phyloP scores from a whole-genome alignment of 306 rosid genomes.

The Vachellia collinsii region DNA sequence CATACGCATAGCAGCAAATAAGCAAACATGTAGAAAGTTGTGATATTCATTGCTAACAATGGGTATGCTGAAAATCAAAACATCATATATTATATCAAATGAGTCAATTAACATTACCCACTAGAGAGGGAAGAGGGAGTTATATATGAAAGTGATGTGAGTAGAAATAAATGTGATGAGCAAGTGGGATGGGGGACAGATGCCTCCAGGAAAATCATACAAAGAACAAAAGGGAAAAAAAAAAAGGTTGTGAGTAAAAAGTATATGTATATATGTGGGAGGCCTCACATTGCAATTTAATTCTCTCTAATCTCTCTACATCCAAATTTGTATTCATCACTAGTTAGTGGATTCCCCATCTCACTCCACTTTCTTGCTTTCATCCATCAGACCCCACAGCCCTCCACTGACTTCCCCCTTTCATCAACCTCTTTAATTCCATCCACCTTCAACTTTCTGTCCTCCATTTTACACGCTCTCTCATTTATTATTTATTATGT shows the following conservation, averaged over 20 bases:
- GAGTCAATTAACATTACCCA: background rate
- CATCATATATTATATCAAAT: background rate
- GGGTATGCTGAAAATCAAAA: background rate
- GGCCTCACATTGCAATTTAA: background rate
- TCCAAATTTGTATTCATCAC: background rate
- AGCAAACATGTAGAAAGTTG: background rate
- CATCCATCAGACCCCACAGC: background rate
- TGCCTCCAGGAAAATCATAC: background rate
- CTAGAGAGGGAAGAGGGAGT: conserved; percentile 3
- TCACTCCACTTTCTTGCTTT: background rate
- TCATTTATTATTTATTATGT: background rate
- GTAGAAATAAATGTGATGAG: background rate
- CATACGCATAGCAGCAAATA: background rate
- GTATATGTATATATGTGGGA: background rate
- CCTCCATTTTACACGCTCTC: background rate
- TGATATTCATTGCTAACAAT: background rate
- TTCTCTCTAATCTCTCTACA: background rate
- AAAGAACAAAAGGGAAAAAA: too few species aligned
- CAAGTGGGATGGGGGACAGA: background rate
- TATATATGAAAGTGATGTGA: conserved; percentile 24
- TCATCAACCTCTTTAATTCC: background rate
- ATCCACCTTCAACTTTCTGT: background rate
- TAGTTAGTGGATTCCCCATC: background rate
- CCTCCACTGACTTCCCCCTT: background rate
- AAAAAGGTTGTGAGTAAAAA: too few species aligned